Evolutionary conservation across 495 filamentous ascomycete genomes (phyloP).

Genomic region (Paragyromitra xinjiangensis): DNA sequence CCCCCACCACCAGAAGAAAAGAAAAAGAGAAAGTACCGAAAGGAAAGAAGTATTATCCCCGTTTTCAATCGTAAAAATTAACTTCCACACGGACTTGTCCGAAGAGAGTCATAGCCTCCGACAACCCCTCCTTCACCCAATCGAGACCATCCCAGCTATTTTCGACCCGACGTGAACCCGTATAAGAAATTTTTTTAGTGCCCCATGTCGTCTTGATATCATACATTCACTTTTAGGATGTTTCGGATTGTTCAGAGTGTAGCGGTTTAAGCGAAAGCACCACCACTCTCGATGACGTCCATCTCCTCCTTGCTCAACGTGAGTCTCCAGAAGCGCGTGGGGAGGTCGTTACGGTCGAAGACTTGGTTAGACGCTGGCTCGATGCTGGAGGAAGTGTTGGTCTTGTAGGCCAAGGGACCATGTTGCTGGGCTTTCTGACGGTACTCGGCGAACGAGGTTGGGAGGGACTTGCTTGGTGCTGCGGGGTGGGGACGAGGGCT

Average conservation of each 20-base stretch:
- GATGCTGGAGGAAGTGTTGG: conserved; percentile 66
- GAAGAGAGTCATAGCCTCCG: background rate
- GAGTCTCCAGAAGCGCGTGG: conserved; percentile 78
- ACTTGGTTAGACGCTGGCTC: conserved; percentile 74
- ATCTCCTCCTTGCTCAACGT: conserved; percentile 83
- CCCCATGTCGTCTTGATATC: conserved; percentile 17
- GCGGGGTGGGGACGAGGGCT: conserved; percentile 68
- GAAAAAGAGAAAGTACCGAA: conserved; percentile 1
- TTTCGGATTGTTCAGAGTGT: conserved; percentile 17
- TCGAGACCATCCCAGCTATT: background rate
- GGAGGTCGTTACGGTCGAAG: conserved; percentile 90
- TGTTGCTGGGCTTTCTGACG: conserved; percentile 92
- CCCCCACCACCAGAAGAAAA: background rate
- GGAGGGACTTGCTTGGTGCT: conserved; percentile 61
- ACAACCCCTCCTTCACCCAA: background rate
- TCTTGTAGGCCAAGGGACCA: conserved; percentile 76
- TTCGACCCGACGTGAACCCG: conserved; percentile 8
- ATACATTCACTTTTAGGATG: conserved; percentile 21
- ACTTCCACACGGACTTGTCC: background rate
- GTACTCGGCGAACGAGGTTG: conserved; percentile 83
- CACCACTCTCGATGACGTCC: conserved; percentile 91
- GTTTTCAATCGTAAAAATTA: background rate
- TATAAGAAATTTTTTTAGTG: background rate
- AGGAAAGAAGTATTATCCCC: background rate
- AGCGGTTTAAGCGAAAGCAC: conserved; percentile 64